These are phyloP conservation scores for Phialocephala subalpina DNA, from an alignment of 2,329 filamentous ascomycete genomes.

Conservation along the genomic window DNA sequence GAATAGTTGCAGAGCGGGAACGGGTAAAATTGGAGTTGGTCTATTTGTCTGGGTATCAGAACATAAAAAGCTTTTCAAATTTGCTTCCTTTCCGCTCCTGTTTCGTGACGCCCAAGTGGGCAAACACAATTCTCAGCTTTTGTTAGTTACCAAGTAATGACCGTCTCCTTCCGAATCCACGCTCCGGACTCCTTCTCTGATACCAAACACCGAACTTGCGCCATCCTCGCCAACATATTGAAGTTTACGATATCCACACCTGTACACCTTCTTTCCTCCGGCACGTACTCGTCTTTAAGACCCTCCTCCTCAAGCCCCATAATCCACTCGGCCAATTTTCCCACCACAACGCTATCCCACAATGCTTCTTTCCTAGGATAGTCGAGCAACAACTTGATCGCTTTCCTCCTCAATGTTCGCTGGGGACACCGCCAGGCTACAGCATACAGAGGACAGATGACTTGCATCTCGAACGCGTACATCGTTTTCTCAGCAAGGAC, in stretches of 20 bases:
- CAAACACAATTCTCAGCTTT: background rate
- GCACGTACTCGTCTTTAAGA: constrained; percentile 13
- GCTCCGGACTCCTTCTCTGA: background rate
- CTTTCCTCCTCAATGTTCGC: constrained; percentile 14
- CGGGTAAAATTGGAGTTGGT: constrained; percentile 33
- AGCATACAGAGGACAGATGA: constrained; percentile 68
- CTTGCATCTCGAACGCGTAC: constrained; percentile 63
- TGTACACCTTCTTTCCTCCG: constrained; percentile 5
- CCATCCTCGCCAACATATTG: constrained; percentile 7
- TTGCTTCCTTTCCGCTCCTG: background rate
- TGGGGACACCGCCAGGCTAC: constrained; percentile 55
- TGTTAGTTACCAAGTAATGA: background rate
- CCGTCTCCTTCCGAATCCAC: background rate
- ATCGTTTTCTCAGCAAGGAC: background rate
- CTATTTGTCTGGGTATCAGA: background rate
- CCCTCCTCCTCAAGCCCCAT: constrained; percentile 23
- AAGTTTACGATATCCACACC: constrained; percentile 12
- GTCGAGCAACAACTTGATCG: constrained; percentile 10
- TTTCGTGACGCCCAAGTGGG: background rate
- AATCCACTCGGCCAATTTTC: constrained; percentile 22
- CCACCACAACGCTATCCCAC: constrained; percentile 20
- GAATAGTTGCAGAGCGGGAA: constrained; percentile 31
- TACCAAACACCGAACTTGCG: constrained; percentile 10
- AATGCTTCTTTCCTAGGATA: constrained; percentile 18
- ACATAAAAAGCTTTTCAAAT: background rate